Conservation (phyloP, 176 grass and related monocot genomes). For the Elaeis guineensis region DNA sequence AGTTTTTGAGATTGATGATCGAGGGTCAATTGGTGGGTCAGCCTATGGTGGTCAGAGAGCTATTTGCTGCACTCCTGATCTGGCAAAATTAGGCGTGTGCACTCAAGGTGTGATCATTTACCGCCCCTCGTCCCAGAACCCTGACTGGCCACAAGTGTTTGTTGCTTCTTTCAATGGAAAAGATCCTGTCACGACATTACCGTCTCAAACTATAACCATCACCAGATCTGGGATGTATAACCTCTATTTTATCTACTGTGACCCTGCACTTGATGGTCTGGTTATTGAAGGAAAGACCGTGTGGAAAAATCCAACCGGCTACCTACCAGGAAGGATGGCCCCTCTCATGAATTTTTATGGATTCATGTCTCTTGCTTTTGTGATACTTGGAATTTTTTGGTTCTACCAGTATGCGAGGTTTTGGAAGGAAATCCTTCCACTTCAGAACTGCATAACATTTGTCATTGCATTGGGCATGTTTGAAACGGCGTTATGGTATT, state of each 20-base stretch:
- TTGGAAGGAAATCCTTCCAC: conserved; percentile 92
- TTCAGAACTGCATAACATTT: conserved; percentile 98
- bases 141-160: conserved; percentile 71
- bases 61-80: conserved; percentile 90
- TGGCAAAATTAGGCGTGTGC: conserved; percentile 87
- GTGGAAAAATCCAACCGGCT: conserved; percentile 97
- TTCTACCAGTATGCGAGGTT: conserved; percentile 95
- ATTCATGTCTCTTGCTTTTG: conserved; percentile 86
- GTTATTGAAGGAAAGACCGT: conserved; percentile 88
- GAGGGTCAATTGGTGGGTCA: conserved; percentile 88
- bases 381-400: conserved; percentile 82
- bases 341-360: conserved; percentile 97
- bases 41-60: conserved; percentile 95
- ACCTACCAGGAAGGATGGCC: conserved; percentile 91
- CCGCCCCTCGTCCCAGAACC: conserved; percentile 54
- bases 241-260: conserved; percentile 94
- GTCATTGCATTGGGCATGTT: conserved; percentile 97
- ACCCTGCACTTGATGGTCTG: conserved; percentile 57
- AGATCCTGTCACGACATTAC: conserved; percentile 56
- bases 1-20: conserved; percentile 91
- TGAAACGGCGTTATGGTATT: conserved; percentile 98
- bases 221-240: conserved; percentile 93
- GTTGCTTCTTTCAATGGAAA: conserved; percentile 72
- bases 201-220: conserved; percentile 58
- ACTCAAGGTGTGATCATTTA: conserved; percentile 77